Base-by-base conservation (phyloP, 73 alveolate species). In the Tetrahymena malaccensis region DNA sequence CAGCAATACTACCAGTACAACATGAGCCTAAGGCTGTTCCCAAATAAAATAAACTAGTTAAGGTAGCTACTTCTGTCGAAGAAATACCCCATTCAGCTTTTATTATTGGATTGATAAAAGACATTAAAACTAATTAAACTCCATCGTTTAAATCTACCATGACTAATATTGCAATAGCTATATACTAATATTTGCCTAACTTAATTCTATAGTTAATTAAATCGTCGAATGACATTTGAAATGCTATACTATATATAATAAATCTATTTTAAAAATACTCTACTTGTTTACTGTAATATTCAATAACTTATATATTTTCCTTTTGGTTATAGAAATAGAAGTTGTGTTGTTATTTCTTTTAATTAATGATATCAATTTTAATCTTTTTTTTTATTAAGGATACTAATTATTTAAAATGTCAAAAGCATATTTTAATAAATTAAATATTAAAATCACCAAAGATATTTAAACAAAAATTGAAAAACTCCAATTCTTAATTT, bases 121-220 rank as follows among this genome's bases (percentile, higher is more conserved):
- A 84, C 97, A 95, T 89, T 55, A 95, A 95, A 12, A 89, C 94
- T 85, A 95, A 89, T 40, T 95, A 93, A n/a, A 94, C 93, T 31
- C 97, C 97, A 95, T 95, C 97, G 35, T 95, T 95, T 35, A 95
- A 95, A 93, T 95, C 97, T 17, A 95, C 94, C 43, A 95, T 56
- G 21, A 95, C 95, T 22, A 95, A 89, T 27, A 95, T 95, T 27
- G 95, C 58, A 33, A 95, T 85, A 9, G 95, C 95, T 22, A 95
- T 43, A 50, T 85, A 27, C 94, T 95, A 56, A 57, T 95, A 95
- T 85, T 58, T 95, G 27, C 97, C 95, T 27, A 70, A 40, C 89
- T 70, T 10, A 70, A 70, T 70, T 70, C 89, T 70, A n/a, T n/a
- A 70, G 25, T 70, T 70, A 11, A 70, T 34, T 70, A 70, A 70